These are phyloP conservation scores for Populus euphratica DNA, from an alignment of 345 rosid species.

Conservation along the genomic window DNA sequence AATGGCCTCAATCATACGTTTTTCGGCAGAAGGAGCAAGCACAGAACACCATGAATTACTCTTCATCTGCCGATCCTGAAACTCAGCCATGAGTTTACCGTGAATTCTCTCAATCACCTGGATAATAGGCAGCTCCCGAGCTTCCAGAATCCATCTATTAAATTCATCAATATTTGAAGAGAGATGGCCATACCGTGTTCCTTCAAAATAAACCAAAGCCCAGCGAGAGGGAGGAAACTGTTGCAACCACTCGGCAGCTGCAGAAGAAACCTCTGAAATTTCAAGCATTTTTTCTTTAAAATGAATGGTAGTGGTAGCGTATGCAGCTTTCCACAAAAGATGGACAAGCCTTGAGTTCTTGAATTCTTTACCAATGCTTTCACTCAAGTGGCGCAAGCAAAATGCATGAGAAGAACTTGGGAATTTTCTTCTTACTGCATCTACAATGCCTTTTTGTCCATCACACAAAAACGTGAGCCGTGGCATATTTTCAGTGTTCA, in stretches of 20 bases:
- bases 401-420: conserved; percentile 37
- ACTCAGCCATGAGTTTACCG: conserved; percentile 37
- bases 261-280: conserved; percentile 42
- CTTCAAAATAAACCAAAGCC: conserved; percentile 49
- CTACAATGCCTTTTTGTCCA: conserved; percentile 38
- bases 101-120: conserved; percentile 50
- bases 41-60: conserved; percentile 42
- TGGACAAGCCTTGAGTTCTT: conserved; percentile 48
- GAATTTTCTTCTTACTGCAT: conserved; percentile 40
- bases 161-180: conserved; percentile 50
- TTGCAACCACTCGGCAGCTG: conserved; percentile 47
- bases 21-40: conserved; percentile 51
- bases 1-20: conserved; percentile 36
- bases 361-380: conserved; percentile 45
- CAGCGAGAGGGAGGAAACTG: conserved; percentile 44
- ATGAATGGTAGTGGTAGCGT: conserved; percentile 36
- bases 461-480: conserved; percentile 37
- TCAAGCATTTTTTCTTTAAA: conserved; percentile 50
- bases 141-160: conserved; percentile 47
- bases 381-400: conserved; percentile 44
- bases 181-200: conserved; percentile 42
- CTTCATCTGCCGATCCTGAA: conserved; percentile 37
- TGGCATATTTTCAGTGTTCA: conserved; percentile 33
- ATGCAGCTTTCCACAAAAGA: conserved; percentile 59
- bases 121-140: conserved; percentile 47